These are phyloP conservation scores for Penicillium hesseltinei DNA, from an alignment of 2,329 filamentous ascomycete genomes.

Conservation along the genomic window DNA sequence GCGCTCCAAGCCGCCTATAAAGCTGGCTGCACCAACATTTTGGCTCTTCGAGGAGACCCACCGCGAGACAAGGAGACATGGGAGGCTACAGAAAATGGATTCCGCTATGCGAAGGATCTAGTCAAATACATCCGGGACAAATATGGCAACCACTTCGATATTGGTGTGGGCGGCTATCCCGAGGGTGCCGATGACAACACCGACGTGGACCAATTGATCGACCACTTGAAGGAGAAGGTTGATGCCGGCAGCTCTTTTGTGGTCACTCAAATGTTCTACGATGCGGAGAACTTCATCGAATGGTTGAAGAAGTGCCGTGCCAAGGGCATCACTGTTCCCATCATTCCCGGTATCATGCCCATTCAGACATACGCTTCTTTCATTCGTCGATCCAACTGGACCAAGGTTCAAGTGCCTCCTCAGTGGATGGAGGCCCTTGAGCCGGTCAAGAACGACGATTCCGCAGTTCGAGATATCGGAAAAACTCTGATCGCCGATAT, in stretches of 20 bases:
- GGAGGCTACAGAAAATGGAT: constrained; percentile 81
- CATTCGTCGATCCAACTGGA: constrained; percentile 84
- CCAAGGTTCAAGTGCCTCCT: constrained; percentile 77
- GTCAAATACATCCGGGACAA: constrained; percentile 76
- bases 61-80: constrained; percentile 92
- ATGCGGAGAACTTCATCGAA: constrained; percentile 87
- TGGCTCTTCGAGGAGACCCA: constrained; percentile 89
- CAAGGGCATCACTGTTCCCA: constrained; percentile 77
- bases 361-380: constrained; percentile 96
- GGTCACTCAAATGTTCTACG: constrained; percentile 99
- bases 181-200: constrained; percentile 94
- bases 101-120: constrained; percentile 88
- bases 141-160: constrained; percentile 91
- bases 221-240: constrained; percentile 95
- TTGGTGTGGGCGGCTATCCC: constrained; percentile 94
- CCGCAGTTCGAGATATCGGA: constrained; percentile 84
- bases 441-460: constrained; percentile 94
- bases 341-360: constrained; percentile 85
- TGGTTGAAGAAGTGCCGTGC: constrained; percentile 87
- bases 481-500: constrained; percentile 83
- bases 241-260: constrained; percentile 92
- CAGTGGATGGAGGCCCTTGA: constrained; percentile 80
- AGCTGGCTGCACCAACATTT: constrained; percentile 93
- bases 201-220: constrained; percentile 77
- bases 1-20: constrained; percentile 87